Conservation (phyloP, 176 grass and related monocot species). For the Elymus sibiricus region DNA sequence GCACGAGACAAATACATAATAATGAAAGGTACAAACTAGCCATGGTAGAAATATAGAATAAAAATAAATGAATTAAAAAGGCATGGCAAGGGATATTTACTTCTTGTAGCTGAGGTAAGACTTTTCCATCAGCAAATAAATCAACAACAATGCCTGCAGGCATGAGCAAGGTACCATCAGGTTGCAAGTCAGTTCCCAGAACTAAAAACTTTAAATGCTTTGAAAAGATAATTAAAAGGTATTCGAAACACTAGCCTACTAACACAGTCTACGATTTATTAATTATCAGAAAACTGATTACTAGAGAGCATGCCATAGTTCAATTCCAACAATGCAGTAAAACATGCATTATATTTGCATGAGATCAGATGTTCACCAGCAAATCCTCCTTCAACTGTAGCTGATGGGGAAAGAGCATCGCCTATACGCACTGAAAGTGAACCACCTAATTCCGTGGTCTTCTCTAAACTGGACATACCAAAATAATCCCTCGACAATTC, state of each 20-base stretch:
- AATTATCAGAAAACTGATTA: background rate
- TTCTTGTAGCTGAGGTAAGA: conserved; percentile 77
- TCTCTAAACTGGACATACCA: conserved; percentile 82
- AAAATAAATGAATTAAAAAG: conserved; percentile 12
- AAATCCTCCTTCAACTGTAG: conserved; percentile 74
- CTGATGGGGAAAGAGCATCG: conserved; percentile 86
- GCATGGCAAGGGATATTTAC: conserved; percentile 27
- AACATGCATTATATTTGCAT: conserved; percentile 22
- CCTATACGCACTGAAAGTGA: conserved; percentile 73
- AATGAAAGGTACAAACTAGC: background rate
- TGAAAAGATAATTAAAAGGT: background rate
- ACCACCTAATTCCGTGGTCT: conserved; percentile 65
- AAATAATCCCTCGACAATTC: conserved; percentile 87
- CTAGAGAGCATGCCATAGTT: background rate
- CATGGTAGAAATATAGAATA: background rate
- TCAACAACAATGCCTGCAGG: conserved; percentile 83
- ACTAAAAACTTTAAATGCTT: background rate
- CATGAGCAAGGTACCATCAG: background rate
- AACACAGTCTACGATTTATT: background rate
- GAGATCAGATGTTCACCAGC: conserved; percentile 55
- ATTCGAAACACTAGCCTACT: background rate
- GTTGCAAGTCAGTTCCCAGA: background rate
- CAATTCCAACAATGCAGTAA: background rate
- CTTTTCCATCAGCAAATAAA: conserved; percentile 81
- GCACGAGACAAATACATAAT: background rate